phyloP scores from a whole-genome alignment of 371 early-diverging fungal genomes.

The Neoconidiobolus thromboides region DNA sequence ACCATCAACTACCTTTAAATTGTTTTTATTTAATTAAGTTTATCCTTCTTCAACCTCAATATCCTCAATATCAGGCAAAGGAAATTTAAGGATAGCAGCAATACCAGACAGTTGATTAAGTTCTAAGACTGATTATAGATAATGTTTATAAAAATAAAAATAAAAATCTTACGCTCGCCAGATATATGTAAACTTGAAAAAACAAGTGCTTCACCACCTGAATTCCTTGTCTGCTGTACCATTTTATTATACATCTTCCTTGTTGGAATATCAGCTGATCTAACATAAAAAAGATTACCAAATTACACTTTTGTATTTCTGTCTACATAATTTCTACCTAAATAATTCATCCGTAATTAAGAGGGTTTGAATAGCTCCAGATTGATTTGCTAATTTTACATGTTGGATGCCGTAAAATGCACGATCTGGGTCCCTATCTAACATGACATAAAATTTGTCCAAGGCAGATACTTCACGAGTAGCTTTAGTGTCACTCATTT shows the following conservation, averaged over 20 bases:
- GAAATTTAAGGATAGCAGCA: slow-evolving; percentile 80
- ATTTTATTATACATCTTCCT: slow-evolving; percentile 66
- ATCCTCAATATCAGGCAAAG: slow-evolving; percentile 42
- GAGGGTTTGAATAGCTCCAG: slow-evolving; percentile 68
- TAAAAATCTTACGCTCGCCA: slow-evolving; percentile 58
- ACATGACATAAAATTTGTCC: slow-evolving; percentile 70
- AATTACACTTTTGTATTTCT: neutral
- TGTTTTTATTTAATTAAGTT: too few relatives aligned
- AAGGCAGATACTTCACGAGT: slow-evolving; percentile 65
- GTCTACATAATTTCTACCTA: slow-evolving; percentile 18
- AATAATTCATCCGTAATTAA: slow-evolving; percentile 84
- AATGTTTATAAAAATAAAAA: neutral
- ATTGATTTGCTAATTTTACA: slow-evolving; percentile 62
- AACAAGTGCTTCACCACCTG: slow-evolving; percentile 64
- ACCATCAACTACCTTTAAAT: too few relatives aligned
- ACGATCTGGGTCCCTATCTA: slow-evolving; percentile 69
- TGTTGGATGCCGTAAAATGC: slow-evolving; percentile 83
- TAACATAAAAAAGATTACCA: neutral
- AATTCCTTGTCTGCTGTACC: slow-evolving; percentile 57
- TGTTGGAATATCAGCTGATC: slow-evolving; percentile 64
- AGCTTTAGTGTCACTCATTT: slow-evolving; percentile 82
- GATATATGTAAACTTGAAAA: slow-evolving; percentile 85
- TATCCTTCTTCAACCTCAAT: slow-evolving; percentile 12
- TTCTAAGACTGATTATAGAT: slow-evolving; percentile 20
- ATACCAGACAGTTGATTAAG: slow-evolving; percentile 82